Evolutionary conservation across 169 alveolate genomes (phyloP).

Genomic region (Plasmodium yoelii): DNA sequence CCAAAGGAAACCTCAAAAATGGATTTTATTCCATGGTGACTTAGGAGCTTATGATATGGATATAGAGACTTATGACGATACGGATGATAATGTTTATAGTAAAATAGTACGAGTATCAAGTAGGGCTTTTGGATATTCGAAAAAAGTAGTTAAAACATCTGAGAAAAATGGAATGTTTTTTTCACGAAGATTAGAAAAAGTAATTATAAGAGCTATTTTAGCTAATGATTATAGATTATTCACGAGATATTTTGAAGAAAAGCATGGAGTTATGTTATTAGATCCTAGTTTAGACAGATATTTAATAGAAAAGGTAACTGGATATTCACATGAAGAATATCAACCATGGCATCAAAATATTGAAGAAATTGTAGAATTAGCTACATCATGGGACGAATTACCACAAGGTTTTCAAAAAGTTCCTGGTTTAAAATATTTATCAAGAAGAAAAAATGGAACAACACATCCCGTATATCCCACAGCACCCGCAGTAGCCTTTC

Average conservation of each 20-base stretch:
- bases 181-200: slow-evolving; percentile 84
- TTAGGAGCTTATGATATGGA: slow-evolving; percentile 77
- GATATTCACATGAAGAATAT: slow-evolving; percentile 79
- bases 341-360: slow-evolving; percentile 86
- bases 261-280: slow-evolving; percentile 81
- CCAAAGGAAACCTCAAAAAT: slow-evolving; percentile 82
- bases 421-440: slow-evolving; percentile 80
- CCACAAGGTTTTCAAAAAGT: slow-evolving; percentile 86
- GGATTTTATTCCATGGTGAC: slow-evolving; percentile 78
- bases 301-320: slow-evolving; percentile 52
- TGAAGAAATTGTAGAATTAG: slow-evolving; percentile 85
- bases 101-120: slow-evolving; percentile 81
- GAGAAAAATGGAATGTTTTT: slow-evolving; percentile 81
- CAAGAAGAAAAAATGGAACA: slow-evolving; percentile 83
- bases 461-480: slow-evolving; percentile 86
- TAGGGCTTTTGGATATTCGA: slow-evolving; percentile 81
- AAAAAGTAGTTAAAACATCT: slow-evolving; percentile 72
- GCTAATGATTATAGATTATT: slow-evolving; percentile 72
- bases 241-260: slow-evolving; percentile 63
- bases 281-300: slow-evolving; percentile 76
- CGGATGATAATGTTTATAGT: slow-evolving; percentile 57
- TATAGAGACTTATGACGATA: slow-evolving; percentile 23
- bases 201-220: slow-evolving; percentile 82
- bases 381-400: slow-evolving; percentile 87
- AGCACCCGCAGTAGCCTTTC: slow-evolving; percentile 88